phyloP scores from a whole-genome alignment of 306 rosid genomes.

The Mimosa pudica region DNA sequence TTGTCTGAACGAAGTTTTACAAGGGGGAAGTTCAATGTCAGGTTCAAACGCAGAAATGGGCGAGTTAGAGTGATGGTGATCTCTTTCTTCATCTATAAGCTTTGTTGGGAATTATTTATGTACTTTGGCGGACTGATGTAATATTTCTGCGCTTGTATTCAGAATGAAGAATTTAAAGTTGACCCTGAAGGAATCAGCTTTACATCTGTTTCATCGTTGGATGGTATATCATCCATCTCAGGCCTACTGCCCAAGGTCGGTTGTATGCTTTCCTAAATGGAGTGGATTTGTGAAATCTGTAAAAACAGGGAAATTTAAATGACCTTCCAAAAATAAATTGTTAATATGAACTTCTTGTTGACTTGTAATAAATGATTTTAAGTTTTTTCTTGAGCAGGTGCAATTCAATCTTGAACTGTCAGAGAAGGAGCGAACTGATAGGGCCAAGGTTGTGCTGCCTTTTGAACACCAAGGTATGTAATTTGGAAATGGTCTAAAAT shows the following conservation, averaged over 20 bases:
- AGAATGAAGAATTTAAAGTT: constrained; percentile 71
- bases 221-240: constrained; percentile 45
- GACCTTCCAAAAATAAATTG: background rate
- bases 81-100: constrained; percentile 33
- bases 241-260: constrained; percentile 84
- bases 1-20: constrained; percentile 49
- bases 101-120: constrained; percentile 26
- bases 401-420: constrained; percentile 88
- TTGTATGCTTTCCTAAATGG: constrained; percentile 32
- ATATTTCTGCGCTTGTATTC: constrained; percentile 26
- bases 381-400: constrained; percentile 52
- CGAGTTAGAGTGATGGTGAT: constrained; percentile 85
- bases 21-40: constrained; percentile 71
- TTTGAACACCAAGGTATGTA: constrained; percentile 91
- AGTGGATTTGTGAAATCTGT: constrained; percentile 20
- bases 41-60: constrained; percentile 92
- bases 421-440: constrained; percentile 84
- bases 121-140: constrained; percentile 29
- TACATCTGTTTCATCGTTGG: constrained; percentile 50
- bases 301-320: background rate
- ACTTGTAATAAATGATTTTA: constrained; percentile 14
- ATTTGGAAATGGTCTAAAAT: constrained; percentile 5
- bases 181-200: constrained; percentile 63
- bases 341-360: constrained; percentile 19
- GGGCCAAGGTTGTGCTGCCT: constrained; percentile 91